Evolutionary conservation across 2,329 filamentous ascomycete species (phyloP), one percentile per base, ranked within the genome.

Genomic region (Alternaria arbusti): DNA sequence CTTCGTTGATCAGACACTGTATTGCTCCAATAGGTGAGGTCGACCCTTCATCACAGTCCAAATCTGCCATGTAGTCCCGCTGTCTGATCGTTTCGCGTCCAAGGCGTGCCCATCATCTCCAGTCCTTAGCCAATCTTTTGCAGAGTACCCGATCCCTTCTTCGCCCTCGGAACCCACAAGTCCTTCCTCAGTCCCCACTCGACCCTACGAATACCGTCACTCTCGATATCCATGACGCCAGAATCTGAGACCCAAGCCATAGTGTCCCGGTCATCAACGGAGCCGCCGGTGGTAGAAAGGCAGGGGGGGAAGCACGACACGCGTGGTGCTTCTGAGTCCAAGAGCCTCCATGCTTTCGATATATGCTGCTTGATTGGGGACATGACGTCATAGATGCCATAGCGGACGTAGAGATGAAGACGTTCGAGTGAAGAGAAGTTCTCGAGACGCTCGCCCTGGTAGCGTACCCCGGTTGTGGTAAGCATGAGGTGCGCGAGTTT

Each of bases 101-200:
- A 40, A 17, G 36, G 3, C 0, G 3, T 40, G n/a, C 0, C 15
- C 32, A 40, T 11, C 36, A 3, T 40, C 36, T 0, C 0, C 36
- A 40, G 2, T 11, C 15, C 15, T 0, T 17, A 17, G 0, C 0
- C 36, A 40, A 40, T 40, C 36, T 40, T 40, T 17, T 17, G 36
- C 36, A 40, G 36, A 17, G 36, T 40, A 0, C 32, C 8, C 15
- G 8, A n/a, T 40, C 36, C 36, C 28, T 30, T 30, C 36, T 40
- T 40, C 36, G 36, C 36, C 36, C 36, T 40, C 15, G 36, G 36
- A 40, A 40, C 36, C 36, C 36, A 40, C 15, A 40, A 1, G n/a
- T 40, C 36, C 36, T 40, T 40, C n/a, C 36, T 40, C 0, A 40
- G 0, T 17, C 36, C 36, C 36, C 36, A 40, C 36, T 40, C 36